Percentiles rank a stretch among this genome's conserved stretches.
These are phyloP conservation scores for Cupressus sempervirens DNA, from an alignment of 75 land plant genomes.

Conservation along the genomic window DNA sequence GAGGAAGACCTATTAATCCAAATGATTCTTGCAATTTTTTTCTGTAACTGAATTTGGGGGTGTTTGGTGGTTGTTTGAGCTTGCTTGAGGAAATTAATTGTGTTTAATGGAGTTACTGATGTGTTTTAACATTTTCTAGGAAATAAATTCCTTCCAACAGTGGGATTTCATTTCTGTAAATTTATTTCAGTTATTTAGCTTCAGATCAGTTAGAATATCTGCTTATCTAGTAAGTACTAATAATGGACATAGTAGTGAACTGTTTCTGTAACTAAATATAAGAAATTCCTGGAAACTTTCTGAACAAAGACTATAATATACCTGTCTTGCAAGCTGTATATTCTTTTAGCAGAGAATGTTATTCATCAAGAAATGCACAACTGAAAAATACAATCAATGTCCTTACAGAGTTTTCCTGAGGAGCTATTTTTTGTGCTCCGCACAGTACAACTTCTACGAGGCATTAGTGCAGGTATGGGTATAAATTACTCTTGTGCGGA, in stretches of 20 bases:
- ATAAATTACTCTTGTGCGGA: slow-evolving; percentile 80
- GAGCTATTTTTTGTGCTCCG: slow-evolving; percentile 83
- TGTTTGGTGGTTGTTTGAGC: too few relatives aligned
- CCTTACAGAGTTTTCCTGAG: slow-evolving; percentile 77
- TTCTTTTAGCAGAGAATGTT: not conserved
- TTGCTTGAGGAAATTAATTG: too few relatives aligned
- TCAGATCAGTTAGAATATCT: not conserved
- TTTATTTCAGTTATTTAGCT: not conserved
- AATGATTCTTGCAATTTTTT: too few relatives aligned
- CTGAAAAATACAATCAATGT: not conserved
- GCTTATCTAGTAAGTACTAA: not conserved
- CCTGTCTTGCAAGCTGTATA: not conserved
- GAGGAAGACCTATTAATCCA: too few relatives aligned
- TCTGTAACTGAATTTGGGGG: too few relatives aligned
- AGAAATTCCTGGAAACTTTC: not conserved
- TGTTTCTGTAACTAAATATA: not conserved
- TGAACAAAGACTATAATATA: not conserved
- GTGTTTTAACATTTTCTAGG: too few relatives aligned
- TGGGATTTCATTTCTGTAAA: not conserved
- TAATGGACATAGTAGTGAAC: not conserved
- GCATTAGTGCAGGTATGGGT: slow-evolving; percentile 80
- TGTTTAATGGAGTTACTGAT: too few relatives aligned
- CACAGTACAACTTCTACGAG: slow-evolving; percentile 78
- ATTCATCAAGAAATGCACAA: not conserved
- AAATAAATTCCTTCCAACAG: not conserved